These are phyloP conservation scores for Begonia loranthoides DNA, from an alignment of 306 rosid genomes.

Conservation along the genomic window DNA sequence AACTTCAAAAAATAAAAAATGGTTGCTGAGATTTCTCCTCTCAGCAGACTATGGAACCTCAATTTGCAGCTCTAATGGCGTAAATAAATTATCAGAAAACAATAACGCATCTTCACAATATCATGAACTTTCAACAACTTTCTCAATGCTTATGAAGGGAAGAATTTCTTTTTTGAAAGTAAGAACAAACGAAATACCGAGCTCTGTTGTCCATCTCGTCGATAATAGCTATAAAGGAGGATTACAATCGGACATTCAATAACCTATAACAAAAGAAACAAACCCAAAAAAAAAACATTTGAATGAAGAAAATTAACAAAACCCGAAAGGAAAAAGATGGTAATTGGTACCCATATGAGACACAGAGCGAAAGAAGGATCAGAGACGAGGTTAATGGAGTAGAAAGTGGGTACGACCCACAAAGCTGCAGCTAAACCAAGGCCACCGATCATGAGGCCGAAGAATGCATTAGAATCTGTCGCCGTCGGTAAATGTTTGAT, in stretches of 20 bases:
- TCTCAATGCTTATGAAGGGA: neutral
- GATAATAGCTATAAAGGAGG: conserved; percentile 33
- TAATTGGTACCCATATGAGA: conserved; percentile 22
- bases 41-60: too few species aligned
- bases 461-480: conserved; percentile 14
- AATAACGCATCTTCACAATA: neutral
- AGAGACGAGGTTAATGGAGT: conserved; percentile 27
- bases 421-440: conserved; percentile 20
- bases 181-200: conserved; percentile 16
- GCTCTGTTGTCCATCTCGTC: conserved; percentile 20
- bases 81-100: neutral
- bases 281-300: too few species aligned
- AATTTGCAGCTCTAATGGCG: too few species aligned
- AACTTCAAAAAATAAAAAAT: neutral
- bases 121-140: neutral
- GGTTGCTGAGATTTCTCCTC: too few species aligned
- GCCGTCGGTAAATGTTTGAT: neutral
- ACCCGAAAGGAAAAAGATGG: too few species aligned
- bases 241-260: conserved; percentile 28
- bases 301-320: too few species aligned
- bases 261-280: conserved; percentile 10
- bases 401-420: conserved; percentile 16
- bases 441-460: conserved; percentile 18
- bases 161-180: neutral
- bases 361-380: conserved; percentile 27